Conservation (phyloP, 495 filamentous ascomycete species). For the Aeminium ludgeri region DNA sequence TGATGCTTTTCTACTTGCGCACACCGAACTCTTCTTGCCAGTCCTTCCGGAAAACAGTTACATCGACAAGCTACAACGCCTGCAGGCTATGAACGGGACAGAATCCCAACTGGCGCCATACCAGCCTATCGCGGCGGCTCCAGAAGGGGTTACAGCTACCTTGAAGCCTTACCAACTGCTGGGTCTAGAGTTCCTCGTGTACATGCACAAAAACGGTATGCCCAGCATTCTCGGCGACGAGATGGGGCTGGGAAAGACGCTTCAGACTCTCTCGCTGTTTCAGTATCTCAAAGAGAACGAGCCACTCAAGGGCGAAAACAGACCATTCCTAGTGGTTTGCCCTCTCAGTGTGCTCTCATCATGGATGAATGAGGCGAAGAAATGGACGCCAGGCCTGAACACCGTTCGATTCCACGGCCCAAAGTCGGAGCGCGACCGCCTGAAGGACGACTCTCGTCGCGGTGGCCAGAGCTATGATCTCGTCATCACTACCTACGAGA, state of each 20-base stretch:
- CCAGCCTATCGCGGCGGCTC: conserved; percentile 31
- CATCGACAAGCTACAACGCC: conserved; percentile 27
- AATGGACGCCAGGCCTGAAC: conserved; percentile 42
- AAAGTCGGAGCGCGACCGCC: conserved; percentile 28
- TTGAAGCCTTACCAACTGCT: conserved; percentile 51
- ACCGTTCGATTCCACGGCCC: conserved; percentile 41
- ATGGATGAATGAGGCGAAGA: conserved; percentile 39
- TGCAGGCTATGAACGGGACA: conserved; percentile 6
- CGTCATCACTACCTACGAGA: conserved; percentile 47
- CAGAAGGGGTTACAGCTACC: conserved; percentile 29
- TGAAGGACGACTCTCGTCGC: conserved; percentile 31
- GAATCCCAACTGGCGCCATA: conserved; percentile 25
- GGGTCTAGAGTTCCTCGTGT: conserved; percentile 43
- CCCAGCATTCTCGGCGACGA: conserved; percentile 43
- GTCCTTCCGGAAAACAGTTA: conserved; percentile 38
- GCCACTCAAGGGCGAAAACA: conserved; percentile 7
- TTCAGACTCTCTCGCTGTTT: conserved; percentile 42
- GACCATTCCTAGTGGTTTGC: conserved; percentile 44
- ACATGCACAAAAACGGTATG: conserved; percentile 41
- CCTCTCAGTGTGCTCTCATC: conserved; percentile 40
- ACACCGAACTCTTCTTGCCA: conserved; percentile 36
- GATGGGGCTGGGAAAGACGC: conserved; percentile 49
- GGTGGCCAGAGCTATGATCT: conserved; percentile 26
- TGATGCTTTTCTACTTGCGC: conserved; percentile 33
- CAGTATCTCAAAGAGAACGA: conserved; percentile 33